Evolutionary conservation across 2,329 filamentous ascomycete genomes (phyloP), one percentile per base, ranked within the genome.

Genomic region (Colletotrichum sp.): DNA sequence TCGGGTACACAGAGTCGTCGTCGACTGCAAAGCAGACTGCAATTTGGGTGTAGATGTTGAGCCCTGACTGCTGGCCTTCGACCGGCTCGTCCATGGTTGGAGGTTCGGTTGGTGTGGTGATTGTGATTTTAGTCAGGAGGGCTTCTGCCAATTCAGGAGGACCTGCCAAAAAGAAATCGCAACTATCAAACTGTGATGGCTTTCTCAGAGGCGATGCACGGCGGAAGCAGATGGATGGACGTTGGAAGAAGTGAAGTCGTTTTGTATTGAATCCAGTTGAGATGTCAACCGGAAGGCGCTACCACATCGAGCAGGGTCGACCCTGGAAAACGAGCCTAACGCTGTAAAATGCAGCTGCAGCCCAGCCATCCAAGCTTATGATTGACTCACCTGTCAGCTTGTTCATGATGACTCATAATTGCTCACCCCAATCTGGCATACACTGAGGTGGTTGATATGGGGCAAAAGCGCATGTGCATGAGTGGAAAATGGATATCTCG

Each of bases 11-110:
- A 22, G 76, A 77, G 12, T 71, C 63, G 36, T 81, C 78, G 2
- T 78, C 6, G 11, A 85, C 19, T 0, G 81, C 71, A 78, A 85
- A 90, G 73, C 83, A 83, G 34, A 88, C 80, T 52, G 82, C 84
- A 52, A 90, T 81, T 66, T 86, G 87, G 0, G 87, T 90, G 77
- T 89, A 90, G 13, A 89, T 84, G 13, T 80, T 79, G 39, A 88
- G 82, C 8, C 81, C 77, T 9, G 86, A 83, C 68, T 84, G 81
- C 66, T 88, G 85, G 15, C 87, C 87, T 59, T 89, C 87, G 4
- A 89, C 32, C 5, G 55, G 28, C 16, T 72, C 36, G 48, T 69
- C 36, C 70, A 72, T 72, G n/a, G 13, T 52, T 52, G n/a, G 6
- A 2, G 9, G 4, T 3, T 16, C 16, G 8, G n/a, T 13, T 36